phyloP scores from a whole-genome alignment of 495 filamentous ascomycete species.

The Hyphodiscus hymeniophilus region DNA sequence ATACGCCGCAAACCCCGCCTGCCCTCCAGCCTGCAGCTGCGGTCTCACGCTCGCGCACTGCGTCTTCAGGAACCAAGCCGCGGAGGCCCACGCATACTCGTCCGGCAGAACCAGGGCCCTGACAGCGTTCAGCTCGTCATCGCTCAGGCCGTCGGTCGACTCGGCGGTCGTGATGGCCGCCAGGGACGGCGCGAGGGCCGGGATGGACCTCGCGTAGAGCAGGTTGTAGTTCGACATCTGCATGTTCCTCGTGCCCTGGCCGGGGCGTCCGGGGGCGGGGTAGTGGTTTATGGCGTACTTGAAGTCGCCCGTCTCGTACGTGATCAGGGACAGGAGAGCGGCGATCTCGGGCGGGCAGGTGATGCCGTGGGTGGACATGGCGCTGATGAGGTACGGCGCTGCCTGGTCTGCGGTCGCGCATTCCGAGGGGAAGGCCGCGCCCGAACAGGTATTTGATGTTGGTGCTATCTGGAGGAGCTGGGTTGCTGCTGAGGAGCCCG shows the following conservation, averaged over 20 bases:
- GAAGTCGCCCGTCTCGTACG: slow-evolving; percentile 61
- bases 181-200: slow-evolving; percentile 35
- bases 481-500: slow-evolving; percentile 4
- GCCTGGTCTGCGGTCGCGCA: slow-evolving; percentile 61
- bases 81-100: slow-evolving; percentile 62
- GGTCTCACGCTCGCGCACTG: slow-evolving; percentile 50
- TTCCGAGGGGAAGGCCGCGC: slow-evolving; percentile 32
- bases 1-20: slow-evolving; percentile 54
- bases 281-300: slow-evolving; percentile 58
- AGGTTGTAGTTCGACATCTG: slow-evolving; percentile 52
- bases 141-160: slow-evolving; percentile 13
- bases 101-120: slow-evolving; percentile 51
- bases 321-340: slow-evolving; percentile 54
- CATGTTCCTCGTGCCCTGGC: slow-evolving; percentile 82
- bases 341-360: slow-evolving; percentile 48
- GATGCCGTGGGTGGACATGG: slow-evolving; percentile 50
- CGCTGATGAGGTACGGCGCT: slow-evolving; percentile 43
- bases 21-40: slow-evolving; percentile 42
- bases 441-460: slow-evolving; percentile 10
- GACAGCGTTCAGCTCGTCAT: slow-evolving; percentile 35
- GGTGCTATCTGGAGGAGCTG: slow-evolving; percentile 19
- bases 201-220: slow-evolving; percentile 53
- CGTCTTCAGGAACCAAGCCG: slow-evolving; percentile 64
- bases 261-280: slow-evolving; percentile 50
- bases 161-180: slow-evolving; percentile 25